phyloP scores from a whole-genome alignment of 257 asterid species.

The Osmanthus fragrans region DNA sequence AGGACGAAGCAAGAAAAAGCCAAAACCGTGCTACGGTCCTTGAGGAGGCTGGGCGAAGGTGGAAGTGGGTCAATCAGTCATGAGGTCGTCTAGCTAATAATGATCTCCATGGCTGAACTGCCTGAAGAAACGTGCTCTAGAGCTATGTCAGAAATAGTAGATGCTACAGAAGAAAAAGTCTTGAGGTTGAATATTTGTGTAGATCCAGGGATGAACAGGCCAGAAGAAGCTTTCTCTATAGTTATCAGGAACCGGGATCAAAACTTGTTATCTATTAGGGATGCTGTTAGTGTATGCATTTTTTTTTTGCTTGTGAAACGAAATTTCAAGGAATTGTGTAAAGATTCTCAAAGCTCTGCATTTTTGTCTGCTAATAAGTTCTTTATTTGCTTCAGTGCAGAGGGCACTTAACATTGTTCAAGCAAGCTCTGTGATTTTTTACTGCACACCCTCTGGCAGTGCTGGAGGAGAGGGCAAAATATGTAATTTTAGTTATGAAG shows the following conservation, averaged over 20 bases:
- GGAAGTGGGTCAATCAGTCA: slow-evolving; percentile 76
- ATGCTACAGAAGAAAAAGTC: background rate
- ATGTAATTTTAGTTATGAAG: background rate
- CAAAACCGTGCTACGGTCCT: slow-evolving; percentile 76
- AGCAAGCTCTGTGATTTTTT: no score
- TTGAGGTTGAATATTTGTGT: background rate
- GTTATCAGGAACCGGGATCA: background rate
- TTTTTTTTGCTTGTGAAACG: background rate
- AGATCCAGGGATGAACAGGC: background rate
- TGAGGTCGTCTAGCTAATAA: background rate
- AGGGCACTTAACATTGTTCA: background rate
- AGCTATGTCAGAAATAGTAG: background rate
- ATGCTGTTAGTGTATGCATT: background rate
- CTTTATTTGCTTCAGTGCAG: background rate
- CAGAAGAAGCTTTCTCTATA: background rate
- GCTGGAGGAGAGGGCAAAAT: background rate
- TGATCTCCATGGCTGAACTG: background rate
- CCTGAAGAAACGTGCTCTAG: background rate
- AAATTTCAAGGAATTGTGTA: background rate
- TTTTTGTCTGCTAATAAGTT: background rate
- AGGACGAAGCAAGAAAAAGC: slow-evolving; percentile 85
- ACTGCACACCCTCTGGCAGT: background rate
- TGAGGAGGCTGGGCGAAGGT: slow-evolving; percentile 72
- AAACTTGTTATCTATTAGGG: background rate
- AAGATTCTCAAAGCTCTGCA: background rate